These are phyloP conservation scores for Colletotrichum neosansevieriae DNA, from an alignment of 2,329 filamentous ascomycete species.

Conservation along the genomic window DNA sequence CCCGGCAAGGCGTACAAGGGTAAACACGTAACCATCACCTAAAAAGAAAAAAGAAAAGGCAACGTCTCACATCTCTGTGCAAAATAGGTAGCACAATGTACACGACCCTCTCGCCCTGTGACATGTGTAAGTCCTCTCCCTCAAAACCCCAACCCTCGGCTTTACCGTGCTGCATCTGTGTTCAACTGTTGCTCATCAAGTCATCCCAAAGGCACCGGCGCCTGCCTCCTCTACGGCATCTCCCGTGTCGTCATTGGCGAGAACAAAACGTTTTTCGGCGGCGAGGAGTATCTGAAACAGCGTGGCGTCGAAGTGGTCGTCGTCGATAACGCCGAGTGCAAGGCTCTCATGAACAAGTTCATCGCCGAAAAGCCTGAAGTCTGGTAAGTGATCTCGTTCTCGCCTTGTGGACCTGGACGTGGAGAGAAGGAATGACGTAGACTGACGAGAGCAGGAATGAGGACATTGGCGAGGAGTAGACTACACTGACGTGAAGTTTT, in stretches of 20 bases:
- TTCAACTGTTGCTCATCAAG: neutral
- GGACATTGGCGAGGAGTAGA: slow-evolving; percentile 38
- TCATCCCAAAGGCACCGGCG: slow-evolving; percentile 66
- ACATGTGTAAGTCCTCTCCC: slow-evolving; percentile 69
- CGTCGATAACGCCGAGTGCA: slow-evolving; percentile 73
- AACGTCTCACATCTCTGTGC: slow-evolving; percentile 44
- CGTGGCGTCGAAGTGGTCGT: slow-evolving; percentile 81
- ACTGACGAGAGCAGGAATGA: slow-evolving; percentile 28
- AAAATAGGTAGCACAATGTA: slow-evolving; percentile 77
- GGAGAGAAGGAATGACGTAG: neutral
- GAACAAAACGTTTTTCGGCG: slow-evolving; percentile 80
- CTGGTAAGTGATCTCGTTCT: slow-evolving; percentile 63
- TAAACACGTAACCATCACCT: neutral
- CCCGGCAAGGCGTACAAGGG: slow-evolving; percentile 74
- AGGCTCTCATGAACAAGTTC: slow-evolving; percentile 77
- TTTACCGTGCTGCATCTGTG: neutral
- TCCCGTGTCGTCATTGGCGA: slow-evolving; percentile 81
- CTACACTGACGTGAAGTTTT: neutral
- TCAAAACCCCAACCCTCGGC: neutral
- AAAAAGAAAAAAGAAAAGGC: neutral
- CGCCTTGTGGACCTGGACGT: too few species aligned
- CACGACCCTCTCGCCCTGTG: slow-evolving; percentile 82
- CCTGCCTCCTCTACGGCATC: slow-evolving; percentile 81
- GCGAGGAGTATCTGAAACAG: slow-evolving; percentile 76
- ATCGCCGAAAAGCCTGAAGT: slow-evolving; percentile 78